Evolutionary conservation across 805 yeast species (phyloP).

Genomic region (Metschnikowia proteae): DNA sequence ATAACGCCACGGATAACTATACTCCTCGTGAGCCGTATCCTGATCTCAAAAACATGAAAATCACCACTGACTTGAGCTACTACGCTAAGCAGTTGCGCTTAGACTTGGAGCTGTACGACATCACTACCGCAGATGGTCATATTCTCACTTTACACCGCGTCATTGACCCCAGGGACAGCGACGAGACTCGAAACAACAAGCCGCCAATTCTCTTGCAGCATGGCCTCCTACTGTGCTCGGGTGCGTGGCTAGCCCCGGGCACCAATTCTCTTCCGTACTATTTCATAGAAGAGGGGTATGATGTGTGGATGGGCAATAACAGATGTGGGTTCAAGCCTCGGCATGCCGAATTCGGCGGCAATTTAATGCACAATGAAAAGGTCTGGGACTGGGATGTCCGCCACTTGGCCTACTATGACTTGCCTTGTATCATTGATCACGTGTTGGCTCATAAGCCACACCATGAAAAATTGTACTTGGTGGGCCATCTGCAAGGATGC

Average conservation of each 20-base stretch:
- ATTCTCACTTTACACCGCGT: constrained; percentile 62
- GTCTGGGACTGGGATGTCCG: constrained; percentile 94
- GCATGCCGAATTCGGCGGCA: constrained; percentile 42
- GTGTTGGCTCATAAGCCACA: constrained; percentile 45
- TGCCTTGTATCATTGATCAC: constrained; percentile 66
- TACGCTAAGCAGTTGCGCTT: constrained; percentile 63
- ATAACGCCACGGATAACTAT: constrained; percentile 22
- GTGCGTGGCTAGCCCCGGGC: constrained; percentile 83
- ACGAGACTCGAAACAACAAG: constrained; percentile 27
- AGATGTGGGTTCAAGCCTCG: constrained; percentile 79
- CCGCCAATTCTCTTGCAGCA: constrained; percentile 77
- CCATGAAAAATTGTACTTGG: constrained; percentile 50
- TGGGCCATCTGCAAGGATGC: constrained; percentile 93
- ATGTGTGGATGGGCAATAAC: constrained; percentile 90
- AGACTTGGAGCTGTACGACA: constrained; percentile 52
- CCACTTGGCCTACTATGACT: constrained; percentile 77
- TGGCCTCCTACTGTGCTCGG: constrained; percentile 85
- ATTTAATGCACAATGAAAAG: constrained; percentile 37
- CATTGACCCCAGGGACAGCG: constrained; percentile 43
- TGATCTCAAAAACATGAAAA: constrained; percentile 29
- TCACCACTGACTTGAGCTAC: constrained; percentile 51
- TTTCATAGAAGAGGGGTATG: constrained; percentile 56
- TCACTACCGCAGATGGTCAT: constrained; percentile 79
- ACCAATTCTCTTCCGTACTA: constrained; percentile 66
- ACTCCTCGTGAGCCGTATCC: constrained; percentile 35